Conservation (phyloP, 164 flowering plant genomes). For the Tinospora cordifolia region DNA sequence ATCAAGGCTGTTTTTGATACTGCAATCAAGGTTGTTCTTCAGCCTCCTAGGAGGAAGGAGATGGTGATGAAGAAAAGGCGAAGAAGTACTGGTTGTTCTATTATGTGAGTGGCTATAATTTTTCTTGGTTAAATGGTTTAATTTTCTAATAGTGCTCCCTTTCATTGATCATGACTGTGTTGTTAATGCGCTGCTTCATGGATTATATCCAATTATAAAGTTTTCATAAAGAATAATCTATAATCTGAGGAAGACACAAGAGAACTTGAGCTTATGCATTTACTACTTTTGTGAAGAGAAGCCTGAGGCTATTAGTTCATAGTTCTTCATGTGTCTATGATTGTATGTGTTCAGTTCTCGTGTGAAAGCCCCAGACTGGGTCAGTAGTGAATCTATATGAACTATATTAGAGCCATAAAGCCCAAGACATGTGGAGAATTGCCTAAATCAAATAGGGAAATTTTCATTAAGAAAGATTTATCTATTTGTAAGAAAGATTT, state of each 20-base stretch:
- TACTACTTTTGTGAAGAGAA: too few species aligned
- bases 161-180: not conserved
- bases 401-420: too few species aligned
- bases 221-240: not conserved
- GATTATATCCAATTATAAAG: not conserved
- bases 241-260: too few species aligned
- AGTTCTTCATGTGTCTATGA: not conserved
- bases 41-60: conserved; percentile 94
- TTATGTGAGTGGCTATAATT: conserved; percentile 47
- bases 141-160: not conserved
- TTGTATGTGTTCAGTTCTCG: not conserved
- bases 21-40: conserved; percentile 95
- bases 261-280: too few species aligned
- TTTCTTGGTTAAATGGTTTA: too few species aligned
- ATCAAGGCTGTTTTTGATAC: conserved; percentile 98
- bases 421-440: not conserved
- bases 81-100: conserved; percentile 58
- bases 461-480: too few species aligned
- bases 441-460: too few species aligned
- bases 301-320: not conserved
- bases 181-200: not conserved
- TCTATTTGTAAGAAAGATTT: too few species aligned
- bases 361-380: too few species aligned
- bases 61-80: conserved; percentile 52
- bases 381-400: too few species aligned